These are phyloP conservation scores for Exophiala spinifera DNA, from an alignment of 2,329 filamentous ascomycete genomes.

Conservation along the genomic window DNA sequence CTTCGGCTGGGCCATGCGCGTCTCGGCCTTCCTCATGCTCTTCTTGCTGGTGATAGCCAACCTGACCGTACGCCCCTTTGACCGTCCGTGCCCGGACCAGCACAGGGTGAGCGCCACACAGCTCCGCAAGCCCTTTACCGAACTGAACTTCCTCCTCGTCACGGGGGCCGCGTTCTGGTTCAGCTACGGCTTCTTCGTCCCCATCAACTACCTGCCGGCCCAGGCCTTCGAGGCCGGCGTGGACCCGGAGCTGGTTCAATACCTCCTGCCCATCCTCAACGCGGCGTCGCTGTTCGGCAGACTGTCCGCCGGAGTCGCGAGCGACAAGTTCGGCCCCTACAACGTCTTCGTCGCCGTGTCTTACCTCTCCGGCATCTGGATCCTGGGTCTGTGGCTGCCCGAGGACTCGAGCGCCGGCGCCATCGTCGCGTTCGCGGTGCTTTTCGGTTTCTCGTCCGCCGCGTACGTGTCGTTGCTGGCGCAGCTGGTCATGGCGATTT, in stretches of 20 bases:
- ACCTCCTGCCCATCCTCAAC: slow-evolving; percentile 53
- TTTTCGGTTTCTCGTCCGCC: slow-evolving; percentile 68
- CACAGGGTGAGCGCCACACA: slow-evolving; percentile 31
- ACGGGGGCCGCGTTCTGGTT: slow-evolving; percentile 37
- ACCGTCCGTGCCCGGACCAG: slow-evolving; percentile 42
- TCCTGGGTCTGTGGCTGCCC: slow-evolving; percentile 56
- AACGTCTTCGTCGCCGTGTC: slow-evolving; percentile 35
- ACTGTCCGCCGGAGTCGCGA: slow-evolving; percentile 31
- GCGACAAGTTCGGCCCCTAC: slow-evolving; percentile 28
- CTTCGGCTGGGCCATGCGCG: slow-evolving; percentile 57
- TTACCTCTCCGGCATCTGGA: slow-evolving; percentile 42
- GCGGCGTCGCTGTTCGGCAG: slow-evolving; percentile 46
- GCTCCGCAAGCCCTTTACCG: slow-evolving; percentile 31
- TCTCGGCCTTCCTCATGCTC: slow-evolving; percentile 59
- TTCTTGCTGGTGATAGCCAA: slow-evolving; percentile 53
- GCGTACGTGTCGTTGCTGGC: slow-evolving; percentile 61
- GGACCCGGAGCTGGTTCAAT: slow-evolving; percentile 20
- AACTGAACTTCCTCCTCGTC: slow-evolving; percentile 27
- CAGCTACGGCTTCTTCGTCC: slow-evolving; percentile 41
- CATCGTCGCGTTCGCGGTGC: slow-evolving; percentile 61
- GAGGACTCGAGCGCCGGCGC: slow-evolving; percentile 48
- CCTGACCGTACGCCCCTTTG: slow-evolving; percentile 51
- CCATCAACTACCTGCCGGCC: slow-evolving; percentile 26
- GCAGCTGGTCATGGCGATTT: slow-evolving; percentile 36
- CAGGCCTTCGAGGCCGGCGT: slow-evolving; percentile 24